A percentile compares a stretch with the other conserved stretches of the same genome.
Conservation (phyloP, 2,329 filamentous ascomycete species). For the Fusarium pseudocircinatum region DNA sequence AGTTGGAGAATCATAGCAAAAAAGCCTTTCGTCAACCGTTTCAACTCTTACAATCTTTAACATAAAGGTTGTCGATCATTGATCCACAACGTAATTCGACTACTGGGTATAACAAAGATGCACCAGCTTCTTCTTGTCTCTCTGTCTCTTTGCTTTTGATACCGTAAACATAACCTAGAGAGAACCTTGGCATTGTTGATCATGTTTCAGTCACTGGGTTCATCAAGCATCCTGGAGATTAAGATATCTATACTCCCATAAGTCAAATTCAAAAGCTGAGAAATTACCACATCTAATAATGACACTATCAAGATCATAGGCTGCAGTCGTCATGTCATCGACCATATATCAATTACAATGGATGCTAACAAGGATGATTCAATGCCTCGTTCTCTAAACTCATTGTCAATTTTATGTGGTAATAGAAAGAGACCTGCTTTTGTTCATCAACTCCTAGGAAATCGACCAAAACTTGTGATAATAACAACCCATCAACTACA, state of each 20-base stretch:
- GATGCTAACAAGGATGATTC: neutral
- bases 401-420: neutral
- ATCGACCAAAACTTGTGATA: neutral
- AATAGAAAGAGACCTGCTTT: constrained; percentile 8
- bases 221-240: neutral
- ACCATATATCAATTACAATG: neutral
- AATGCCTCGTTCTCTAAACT: neutral
- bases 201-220: neutral
- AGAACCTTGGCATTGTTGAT: neutral
- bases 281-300: neutral
- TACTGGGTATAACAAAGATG: constrained; percentile 6
- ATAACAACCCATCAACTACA: neutral
- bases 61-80: constrained; percentile 13
- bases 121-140: neutral
- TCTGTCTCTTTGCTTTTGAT: constrained; percentile 13
- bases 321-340: neutral
- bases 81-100: constrained; percentile 25
- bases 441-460: neutral
- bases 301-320: neutral
- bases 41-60: neutral
- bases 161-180: neutral
- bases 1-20: neutral
- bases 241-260: neutral
- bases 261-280: neutral
- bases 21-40: neutral